Conservation (phyloP, 495 filamentous ascomycete genomes). For the Penicillium fimorum region DNA sequence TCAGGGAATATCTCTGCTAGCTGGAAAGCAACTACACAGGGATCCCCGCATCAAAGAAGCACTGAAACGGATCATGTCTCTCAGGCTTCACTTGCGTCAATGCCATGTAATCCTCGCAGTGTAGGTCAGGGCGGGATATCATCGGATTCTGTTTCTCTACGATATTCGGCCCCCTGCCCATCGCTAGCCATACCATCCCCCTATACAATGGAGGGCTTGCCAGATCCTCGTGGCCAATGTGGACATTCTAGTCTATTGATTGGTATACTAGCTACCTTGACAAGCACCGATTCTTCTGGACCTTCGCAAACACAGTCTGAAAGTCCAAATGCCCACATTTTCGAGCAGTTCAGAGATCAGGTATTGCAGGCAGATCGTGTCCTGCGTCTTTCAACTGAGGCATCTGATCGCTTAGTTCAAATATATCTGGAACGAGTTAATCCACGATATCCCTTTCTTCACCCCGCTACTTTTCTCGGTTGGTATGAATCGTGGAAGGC, state of each 20-base stretch:
- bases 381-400: background rate
- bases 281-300: slow-evolving; percentile 1
- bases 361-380: background rate
- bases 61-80: background rate
- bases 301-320: background rate
- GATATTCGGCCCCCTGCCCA: background rate
- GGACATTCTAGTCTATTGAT: slow-evolving; percentile 13
- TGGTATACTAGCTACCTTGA: slow-evolving; percentile 14
- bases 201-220: background rate
- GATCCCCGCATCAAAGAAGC: background rate
- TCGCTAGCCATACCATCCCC: background rate
- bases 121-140: background rate
- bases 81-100: background rate
- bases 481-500: slow-evolving; percentile 25
- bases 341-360: background rate
- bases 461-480: slow-evolving; percentile 16
- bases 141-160: background rate
- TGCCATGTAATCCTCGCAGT: background rate
- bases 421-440: slow-evolving; percentile 25
- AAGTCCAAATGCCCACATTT: background rate
- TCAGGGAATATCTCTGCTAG: background rate
- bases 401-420: slow-evolving; percentile 13
- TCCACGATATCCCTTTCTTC: slow-evolving; percentile 26
- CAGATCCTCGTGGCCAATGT: slow-evolving; percentile 2
- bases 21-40: background rate